Percentiles rank a stretch among this genome's conserved stretches.
Evolutionary conservation across 352 stramenopile species (phyloP).

Genomic region (Elongisporangium anandrum): DNA sequence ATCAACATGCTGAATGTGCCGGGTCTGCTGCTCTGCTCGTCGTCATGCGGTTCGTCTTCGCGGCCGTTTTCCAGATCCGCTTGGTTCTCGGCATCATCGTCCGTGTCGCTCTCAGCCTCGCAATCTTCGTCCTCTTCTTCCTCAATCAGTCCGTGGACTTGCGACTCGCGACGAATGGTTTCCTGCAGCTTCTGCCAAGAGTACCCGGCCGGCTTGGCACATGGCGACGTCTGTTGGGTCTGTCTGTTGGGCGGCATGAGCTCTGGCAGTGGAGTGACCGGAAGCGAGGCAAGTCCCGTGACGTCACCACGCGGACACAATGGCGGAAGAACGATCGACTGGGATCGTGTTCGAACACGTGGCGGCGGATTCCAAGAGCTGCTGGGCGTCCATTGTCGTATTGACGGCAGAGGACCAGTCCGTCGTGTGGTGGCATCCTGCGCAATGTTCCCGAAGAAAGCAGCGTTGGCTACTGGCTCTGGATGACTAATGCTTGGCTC

Average conservation of each 20-base stretch:
- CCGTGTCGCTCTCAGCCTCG: background rate
- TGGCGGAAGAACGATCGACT: background rate
- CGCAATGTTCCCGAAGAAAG: background rate
- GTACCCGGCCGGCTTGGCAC: constrained; percentile 42
- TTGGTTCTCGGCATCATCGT: background rate
- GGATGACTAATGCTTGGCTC: background rate
- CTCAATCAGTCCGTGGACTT: constrained; percentile 48
- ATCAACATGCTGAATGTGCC: constrained; percentile 44
- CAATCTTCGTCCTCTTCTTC: constrained; percentile 37
- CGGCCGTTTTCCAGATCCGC: constrained; percentile 13
- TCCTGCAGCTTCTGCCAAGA: constrained; percentile 76
- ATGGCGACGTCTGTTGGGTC: background rate
- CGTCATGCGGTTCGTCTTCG: constrained; percentile 7
- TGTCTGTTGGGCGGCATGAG: background rate
- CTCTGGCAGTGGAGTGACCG: background rate
- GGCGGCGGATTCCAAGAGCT: background rate
- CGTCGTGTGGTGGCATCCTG: background rate
- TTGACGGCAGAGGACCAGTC: background rate
- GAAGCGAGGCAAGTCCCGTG: background rate
- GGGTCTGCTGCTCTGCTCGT: constrained; percentile 1
- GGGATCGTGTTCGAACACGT: background rate
- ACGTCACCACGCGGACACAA: background rate
- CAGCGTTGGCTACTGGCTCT: background rate
- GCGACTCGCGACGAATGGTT: constrained; percentile 62
- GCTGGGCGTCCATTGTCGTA: background rate